Percentiles rank a stretch among this genome's conserved stretches.
Conservation (phyloP, 2,329 filamentous ascomycete genomes). For the Lecanosticta acicola region DNA sequence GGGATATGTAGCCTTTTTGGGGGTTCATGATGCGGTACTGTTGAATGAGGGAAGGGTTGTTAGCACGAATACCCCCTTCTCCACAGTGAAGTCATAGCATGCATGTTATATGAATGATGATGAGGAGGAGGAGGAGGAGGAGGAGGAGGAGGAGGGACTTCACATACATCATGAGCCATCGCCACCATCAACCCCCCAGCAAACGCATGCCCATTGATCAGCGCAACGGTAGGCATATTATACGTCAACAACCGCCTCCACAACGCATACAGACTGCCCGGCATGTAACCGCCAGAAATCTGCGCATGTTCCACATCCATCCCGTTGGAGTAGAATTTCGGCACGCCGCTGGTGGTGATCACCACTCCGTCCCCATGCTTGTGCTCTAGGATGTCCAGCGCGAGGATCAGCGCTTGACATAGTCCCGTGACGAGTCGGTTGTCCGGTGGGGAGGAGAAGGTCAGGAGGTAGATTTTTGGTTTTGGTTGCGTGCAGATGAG, state of each 20-base stretch:
- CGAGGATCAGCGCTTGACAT: conserved; percentile 60
- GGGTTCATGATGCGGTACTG: conserved; percentile 70
- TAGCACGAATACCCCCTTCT: no score
- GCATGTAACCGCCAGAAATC: conserved; percentile 53
- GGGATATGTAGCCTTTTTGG: conserved; percentile 64
- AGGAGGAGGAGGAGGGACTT: no score
- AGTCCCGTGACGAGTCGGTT: conserved; percentile 68
- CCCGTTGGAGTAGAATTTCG: conserved; percentile 78
- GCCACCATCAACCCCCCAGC: conserved; percentile 76
- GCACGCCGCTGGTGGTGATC: conserved; percentile 67
- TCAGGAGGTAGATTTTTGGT: conserved; percentile 63
- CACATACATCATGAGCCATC: conserved; percentile 63
- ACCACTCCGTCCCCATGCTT: conserved; percentile 65
- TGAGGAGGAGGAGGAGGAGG: not conserved
- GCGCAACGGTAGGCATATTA: conserved; percentile 76
- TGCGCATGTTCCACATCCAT: conserved; percentile 71
- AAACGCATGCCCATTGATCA: conserved; percentile 75
- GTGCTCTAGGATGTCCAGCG: conserved; percentile 70
- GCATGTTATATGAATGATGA: no score
- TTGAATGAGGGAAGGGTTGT: no score
- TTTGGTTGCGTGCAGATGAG: conserved; percentile 58
- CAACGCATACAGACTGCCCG: conserved; percentile 56
- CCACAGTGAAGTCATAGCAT: no score
- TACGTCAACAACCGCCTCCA: conserved; percentile 63
- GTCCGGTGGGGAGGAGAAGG: conserved; percentile 65